Evolutionary conservation across 2,329 filamentous ascomycete species (phyloP).

Genomic region (Phaeosphaeria sp.): DNA sequence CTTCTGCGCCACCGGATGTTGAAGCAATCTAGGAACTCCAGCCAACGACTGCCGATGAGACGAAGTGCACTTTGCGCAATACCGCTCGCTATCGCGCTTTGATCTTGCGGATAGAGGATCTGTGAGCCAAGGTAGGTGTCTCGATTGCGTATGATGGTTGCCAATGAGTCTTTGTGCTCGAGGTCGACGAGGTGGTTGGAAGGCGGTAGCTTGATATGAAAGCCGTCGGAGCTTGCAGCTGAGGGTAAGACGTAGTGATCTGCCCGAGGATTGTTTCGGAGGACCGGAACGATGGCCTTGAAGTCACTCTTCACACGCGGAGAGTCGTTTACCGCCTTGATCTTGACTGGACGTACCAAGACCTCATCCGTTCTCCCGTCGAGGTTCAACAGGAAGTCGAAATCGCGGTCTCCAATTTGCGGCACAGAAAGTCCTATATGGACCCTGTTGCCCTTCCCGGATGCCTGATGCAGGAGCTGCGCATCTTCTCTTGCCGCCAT

Average conservation of each 20-base stretch:
- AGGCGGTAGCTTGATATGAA: constrained; percentile 27
- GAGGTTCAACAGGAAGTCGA: constrained; percentile 31
- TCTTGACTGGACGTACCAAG: constrained; percentile 24
- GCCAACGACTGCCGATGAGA: constrained; percentile 34
- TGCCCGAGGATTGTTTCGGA: constrained; percentile 10
- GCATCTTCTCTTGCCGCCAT: constrained; percentile 33
- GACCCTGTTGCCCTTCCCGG: constrained; percentile 12
- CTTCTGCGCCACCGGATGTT: constrained; percentile 35
- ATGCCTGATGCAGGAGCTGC: constrained; percentile 29
- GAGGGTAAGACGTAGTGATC: constrained; percentile 29
- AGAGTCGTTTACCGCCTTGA: constrained; percentile 19
- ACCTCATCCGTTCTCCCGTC: constrained; percentile 27
- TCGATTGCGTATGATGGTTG: constrained; percentile 20
- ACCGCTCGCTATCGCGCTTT: constrained; percentile 29
- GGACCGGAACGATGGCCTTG: constrained; percentile 15
- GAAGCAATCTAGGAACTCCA: constrained; percentile 25
- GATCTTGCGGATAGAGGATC: constrained; percentile 31
- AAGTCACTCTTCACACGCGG: constrained; percentile 18
- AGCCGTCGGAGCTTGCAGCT: constrained; percentile 20
- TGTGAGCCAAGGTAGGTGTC: constrained; percentile 24
- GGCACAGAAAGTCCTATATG: constrained; percentile 37
- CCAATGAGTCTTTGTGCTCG: constrained; percentile 31
- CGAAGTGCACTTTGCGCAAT: constrained; percentile 29
- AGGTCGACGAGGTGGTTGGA: constrained; percentile 27
- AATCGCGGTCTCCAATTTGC: constrained; percentile 32